Evolutionary conservation across 495 filamentous ascomycete genomes (phyloP).

Genomic region (Tirmania nivea): DNA sequence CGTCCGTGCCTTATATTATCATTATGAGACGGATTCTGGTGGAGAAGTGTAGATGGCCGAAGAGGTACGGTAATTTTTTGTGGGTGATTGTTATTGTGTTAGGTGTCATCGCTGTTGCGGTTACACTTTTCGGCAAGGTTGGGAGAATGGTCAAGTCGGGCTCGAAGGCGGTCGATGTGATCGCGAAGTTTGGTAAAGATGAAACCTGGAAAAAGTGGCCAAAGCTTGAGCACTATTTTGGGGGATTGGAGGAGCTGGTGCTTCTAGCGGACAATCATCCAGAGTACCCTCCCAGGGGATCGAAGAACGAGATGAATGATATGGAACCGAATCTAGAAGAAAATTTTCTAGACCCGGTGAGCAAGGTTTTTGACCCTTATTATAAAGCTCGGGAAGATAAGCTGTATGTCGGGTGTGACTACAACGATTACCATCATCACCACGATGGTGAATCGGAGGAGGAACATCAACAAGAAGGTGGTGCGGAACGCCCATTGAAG

Average conservation of each 20-base stretch:
- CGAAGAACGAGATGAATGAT: too few species aligned
- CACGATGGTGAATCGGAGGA: conserved; percentile 1
- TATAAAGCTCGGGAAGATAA: conserved; percentile 4
- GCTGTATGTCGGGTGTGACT: conserved; percentile 4
- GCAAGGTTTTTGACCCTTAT: conserved; percentile 10
- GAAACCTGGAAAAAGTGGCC: not conserved
- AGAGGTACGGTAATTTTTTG: too few species aligned
- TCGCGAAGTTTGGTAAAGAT: too few species aligned
- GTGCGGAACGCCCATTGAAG: not conserved
- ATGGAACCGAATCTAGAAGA: too few species aligned
- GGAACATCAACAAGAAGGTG: not conserved
- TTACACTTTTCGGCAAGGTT: too few species aligned
- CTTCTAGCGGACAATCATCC: conserved; percentile 2
- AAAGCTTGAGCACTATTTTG: conserved; percentile 10
- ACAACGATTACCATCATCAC: conserved; percentile 5
- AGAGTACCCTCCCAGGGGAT: conserved; percentile 9
- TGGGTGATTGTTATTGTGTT: too few species aligned
- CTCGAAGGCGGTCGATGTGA: too few species aligned
- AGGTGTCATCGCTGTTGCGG: too few species aligned
- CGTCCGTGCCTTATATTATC: too few species aligned
- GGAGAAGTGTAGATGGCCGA: too few species aligned
- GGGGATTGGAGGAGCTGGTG: conserved; percentile 8
- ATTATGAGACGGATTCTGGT: too few species aligned
- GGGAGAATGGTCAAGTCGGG: too few species aligned
- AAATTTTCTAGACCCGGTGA: not conserved